Percentiles rank a stretch among this genome's conserved stretches.
Evolutionary conservation across 2,329 filamentous ascomycete genomes (phyloP).

Genomic region (Anthostomella pinea): DNA sequence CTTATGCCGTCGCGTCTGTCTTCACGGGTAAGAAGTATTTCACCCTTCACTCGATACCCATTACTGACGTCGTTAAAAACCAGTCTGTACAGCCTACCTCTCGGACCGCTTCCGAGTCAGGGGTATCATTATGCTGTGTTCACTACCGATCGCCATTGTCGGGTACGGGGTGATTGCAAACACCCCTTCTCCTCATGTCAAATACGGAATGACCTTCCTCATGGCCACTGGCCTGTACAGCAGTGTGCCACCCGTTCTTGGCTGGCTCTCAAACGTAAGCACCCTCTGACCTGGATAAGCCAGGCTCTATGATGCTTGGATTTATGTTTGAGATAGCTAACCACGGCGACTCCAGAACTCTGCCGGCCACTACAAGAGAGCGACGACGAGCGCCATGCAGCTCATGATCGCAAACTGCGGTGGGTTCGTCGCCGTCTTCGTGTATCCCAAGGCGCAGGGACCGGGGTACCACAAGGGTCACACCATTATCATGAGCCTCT

Average conservation of each 20-base stretch:
- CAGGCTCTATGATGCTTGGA: no score
- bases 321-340: constrained; percentile 7
- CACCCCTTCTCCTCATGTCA: constrained; percentile 48
- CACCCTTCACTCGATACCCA: not conserved
- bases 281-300: not conserved
- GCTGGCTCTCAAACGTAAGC: constrained; percentile 59
- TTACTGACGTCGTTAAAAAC: constrained; percentile 2
- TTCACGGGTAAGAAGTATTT: constrained; percentile 44
- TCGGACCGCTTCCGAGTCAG: constrained; percentile 60
- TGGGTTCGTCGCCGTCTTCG: constrained; percentile 63
- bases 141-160: constrained; percentile 60
- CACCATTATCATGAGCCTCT: constrained; percentile 55
- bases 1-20: constrained; percentile 58
- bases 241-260: constrained; percentile 60
- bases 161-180: constrained; percentile 65
- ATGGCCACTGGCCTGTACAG: constrained; percentile 65
- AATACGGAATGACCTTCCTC: constrained; percentile 66
- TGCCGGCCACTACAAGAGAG: constrained; percentile 67
- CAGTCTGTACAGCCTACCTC: constrained; percentile 52
- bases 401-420: constrained; percentile 65
- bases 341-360: constrained; percentile 43
- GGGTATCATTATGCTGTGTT: constrained; percentile 60
- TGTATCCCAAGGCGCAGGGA: constrained; percentile 55
- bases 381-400: constrained; percentile 64
- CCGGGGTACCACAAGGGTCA: constrained; percentile 61